These are phyloP conservation scores for Hemileia vastatrix DNA, from an alignment of 1,284 basidiomycete species.

Conservation along the genomic window DNA sequence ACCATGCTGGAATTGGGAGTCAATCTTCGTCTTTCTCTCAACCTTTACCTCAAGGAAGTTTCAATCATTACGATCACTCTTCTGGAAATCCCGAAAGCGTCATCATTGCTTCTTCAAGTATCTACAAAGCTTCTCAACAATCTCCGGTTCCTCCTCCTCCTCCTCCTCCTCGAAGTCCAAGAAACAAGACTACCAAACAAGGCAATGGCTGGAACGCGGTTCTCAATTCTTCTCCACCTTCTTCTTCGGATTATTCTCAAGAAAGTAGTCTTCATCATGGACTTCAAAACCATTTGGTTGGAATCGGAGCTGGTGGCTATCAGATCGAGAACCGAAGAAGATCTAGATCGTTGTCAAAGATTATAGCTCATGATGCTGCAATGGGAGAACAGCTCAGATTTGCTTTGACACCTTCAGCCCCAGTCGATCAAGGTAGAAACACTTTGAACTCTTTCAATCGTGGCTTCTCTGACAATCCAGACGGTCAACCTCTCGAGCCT, in stretches of 20 bases:
- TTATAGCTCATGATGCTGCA: not conserved
- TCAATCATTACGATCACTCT: too few relatives aligned
- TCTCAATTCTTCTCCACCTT: not conserved
- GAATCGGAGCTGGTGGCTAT: not conserved
- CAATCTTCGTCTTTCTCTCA: too few relatives aligned
- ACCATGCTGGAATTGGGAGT: too few relatives aligned
- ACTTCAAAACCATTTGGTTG: not conserved
- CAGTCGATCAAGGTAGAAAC: not conserved
- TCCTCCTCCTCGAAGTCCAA: not conserved
- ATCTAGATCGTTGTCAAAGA: not conserved
- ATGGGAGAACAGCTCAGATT: not conserved
- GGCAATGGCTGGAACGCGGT: too few relatives aligned
- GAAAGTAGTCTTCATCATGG: not conserved
- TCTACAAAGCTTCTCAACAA: too few relatives aligned
- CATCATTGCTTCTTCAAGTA: too few relatives aligned
- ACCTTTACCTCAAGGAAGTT: too few relatives aligned
- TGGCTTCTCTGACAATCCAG: too few relatives aligned
- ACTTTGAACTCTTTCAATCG: not conserved
- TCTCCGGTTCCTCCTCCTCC: not conserved
- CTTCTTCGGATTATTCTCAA: not conserved
- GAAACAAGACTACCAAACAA: not conserved
- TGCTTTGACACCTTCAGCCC: not conserved
- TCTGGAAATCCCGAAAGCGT: too few relatives aligned
- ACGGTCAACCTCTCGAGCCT: not conserved
- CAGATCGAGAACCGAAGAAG: not conserved